Base-by-base conservation (phyloP, 2,329 filamentous ascomycete species). In the Decorospora gaudefroyi region DNA sequence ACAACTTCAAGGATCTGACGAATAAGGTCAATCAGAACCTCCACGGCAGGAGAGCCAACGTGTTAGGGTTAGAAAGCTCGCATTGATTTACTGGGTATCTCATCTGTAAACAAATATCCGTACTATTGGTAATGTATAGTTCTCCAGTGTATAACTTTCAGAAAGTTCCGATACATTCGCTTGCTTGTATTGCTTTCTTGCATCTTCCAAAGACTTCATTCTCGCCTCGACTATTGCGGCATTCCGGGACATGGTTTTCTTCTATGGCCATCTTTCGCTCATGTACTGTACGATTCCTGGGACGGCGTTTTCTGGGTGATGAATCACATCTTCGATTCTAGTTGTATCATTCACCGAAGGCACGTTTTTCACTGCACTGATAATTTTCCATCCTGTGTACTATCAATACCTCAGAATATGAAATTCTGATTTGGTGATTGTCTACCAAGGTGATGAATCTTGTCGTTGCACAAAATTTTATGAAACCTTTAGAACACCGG, bases 21-120 rank as follows among this genome's bases (percentile, higher is more conserved):
- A 74, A 74, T 48, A 70, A 72, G 50, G 70, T 76, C 30, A 73
- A 74, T 38, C 72, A 73, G 46, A 74, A 72, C 38, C 55, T 76
- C 15, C 74, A 76, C 28, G 74, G 74, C 22, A 69, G 71, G 46
- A 69, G 71, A 19, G 73, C 71, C 9, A 74, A 73, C 38, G 72
- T 76, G 37, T 60, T 77, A 26, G 72, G 73, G 5, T 65, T 76
- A 28, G 74, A 76, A 50, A 74, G 71, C 51, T 67, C 63, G 34
- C 66, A 69, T 50, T 73, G 50, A 62, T 39, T 38, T 23, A 22
- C 10, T 37, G 19, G 16, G 16, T 34, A 37, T 42, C 37, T 40
- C 42, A 48, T 45, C 35, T 49, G 31, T 46, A 58, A 46, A 43
- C 17, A 41, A 40, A 50, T 50, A 49, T 42, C 34, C 30, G 46